Conservation (phyloP, 495 filamentous ascomycete genomes). For the Aspergillus avenaceus region DNA sequence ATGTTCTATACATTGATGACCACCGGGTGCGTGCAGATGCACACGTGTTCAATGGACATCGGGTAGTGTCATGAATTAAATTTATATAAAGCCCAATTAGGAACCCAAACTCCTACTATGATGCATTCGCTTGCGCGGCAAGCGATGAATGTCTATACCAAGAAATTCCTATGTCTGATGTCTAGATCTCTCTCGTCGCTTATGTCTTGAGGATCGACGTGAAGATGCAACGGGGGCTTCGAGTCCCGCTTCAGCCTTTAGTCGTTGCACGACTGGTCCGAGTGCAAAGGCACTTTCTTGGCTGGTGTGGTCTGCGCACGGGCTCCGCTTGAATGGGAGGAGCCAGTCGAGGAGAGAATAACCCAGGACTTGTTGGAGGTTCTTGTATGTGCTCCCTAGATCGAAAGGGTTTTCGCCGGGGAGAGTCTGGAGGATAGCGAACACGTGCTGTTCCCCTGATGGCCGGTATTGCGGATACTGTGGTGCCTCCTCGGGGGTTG, state of each 20-base stretch:
- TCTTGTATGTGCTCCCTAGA: constrained; percentile 54
- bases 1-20: too few relatives aligned
- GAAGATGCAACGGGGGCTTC: constrained; percentile 1
- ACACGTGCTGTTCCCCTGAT: constrained; percentile 50
- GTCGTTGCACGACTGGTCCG: constrained; percentile 48
- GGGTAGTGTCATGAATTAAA: too few relatives aligned
- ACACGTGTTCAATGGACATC: too few relatives aligned
- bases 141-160: too few relatives aligned
- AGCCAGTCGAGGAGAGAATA: constrained; percentile 66
- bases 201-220: constrained; percentile 6
- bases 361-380: constrained; percentile 75
- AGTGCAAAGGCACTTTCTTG: constrained; percentile 43
- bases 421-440: constrained; percentile 68
- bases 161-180: too few relatives aligned
- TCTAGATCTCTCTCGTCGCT: constrained; percentile 9
- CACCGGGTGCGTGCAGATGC: too few relatives aligned
- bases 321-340: constrained; percentile 63
- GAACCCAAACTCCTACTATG: too few relatives aligned
- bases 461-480: constrained; percentile 4
- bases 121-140: too few relatives aligned
- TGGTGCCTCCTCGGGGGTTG: constrained; percentile 6
- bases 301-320: constrained; percentile 51
- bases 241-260: constrained; percentile 46
- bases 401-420: constrained; percentile 80
- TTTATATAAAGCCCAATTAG: too few relatives aligned